Percentiles rank a stretch among this genome's conserved stretches.
Conservation (phyloP, 768 basidiomycete species). For the Melanogaster broomeanus region DNA sequence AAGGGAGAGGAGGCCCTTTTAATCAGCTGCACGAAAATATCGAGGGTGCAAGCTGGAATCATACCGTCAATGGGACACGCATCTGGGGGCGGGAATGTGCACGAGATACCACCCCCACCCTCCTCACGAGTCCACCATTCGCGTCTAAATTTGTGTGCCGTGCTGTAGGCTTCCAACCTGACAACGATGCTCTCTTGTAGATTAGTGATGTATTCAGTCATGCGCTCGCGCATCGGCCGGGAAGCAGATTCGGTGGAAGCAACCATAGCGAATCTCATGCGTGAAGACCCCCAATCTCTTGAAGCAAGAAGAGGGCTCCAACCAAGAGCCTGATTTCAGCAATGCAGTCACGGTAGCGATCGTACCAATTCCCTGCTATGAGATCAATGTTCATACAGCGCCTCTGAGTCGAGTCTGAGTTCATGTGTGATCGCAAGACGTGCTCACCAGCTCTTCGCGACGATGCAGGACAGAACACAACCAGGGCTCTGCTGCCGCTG, state of each 20-base stretch:
- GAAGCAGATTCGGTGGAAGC: not conserved
- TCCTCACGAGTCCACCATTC: constrained; percentile 17
- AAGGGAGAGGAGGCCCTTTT: not conserved
- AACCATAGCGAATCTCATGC: too few species aligned
- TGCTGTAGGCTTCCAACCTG: constrained; percentile 17
- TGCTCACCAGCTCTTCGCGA: too few species aligned
- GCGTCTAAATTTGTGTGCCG: constrained; percentile 12
- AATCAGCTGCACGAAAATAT: not conserved
- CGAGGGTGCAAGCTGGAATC: not conserved
- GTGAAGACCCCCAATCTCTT: too few species aligned
- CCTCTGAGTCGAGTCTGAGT: too few species aligned
- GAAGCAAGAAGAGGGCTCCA: too few species aligned
- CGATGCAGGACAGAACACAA: too few species aligned
- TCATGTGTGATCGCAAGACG: too few species aligned
- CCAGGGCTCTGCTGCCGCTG: too few species aligned
- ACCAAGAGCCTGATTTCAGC: too few species aligned
- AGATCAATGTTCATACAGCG: too few species aligned
- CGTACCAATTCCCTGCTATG: too few species aligned
- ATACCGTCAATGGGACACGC: not conserved
- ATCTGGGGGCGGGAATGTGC: constrained; percentile 12
- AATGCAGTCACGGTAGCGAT: too few species aligned
- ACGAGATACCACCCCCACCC: constrained; percentile 20
- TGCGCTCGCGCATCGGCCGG: constrained; percentile 11
- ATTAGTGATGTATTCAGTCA: constrained; percentile 9
- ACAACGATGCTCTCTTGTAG: constrained; percentile 23